Conservation (phyloP, 1,284 basidiomycete genomes). For the Filobasidium uniguttulatum region DNA sequence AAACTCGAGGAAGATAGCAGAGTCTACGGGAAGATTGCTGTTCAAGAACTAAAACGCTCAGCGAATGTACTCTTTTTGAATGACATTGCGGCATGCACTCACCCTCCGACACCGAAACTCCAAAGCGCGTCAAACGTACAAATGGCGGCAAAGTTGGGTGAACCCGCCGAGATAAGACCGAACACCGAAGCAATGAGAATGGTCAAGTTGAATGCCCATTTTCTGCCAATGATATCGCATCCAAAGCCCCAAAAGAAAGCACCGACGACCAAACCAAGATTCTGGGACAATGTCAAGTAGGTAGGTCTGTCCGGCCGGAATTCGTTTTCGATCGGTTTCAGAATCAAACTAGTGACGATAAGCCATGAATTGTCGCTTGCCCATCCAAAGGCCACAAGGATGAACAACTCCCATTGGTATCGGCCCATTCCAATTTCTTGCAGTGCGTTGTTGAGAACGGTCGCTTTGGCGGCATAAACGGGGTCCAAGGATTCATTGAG, state of each 20-base stretch:
- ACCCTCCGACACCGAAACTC: constrained; percentile 47
- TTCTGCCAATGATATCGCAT: constrained; percentile 39
- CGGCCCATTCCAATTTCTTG: constrained; percentile 46
- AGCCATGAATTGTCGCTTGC: constrained; percentile 38
- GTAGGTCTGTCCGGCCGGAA: constrained; percentile 19
- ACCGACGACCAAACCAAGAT: constrained; percentile 39
- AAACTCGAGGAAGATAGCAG: constrained; percentile 47
- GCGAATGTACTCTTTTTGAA: constrained; percentile 16
- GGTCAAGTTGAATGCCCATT: constrained; percentile 48
- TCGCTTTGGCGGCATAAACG: constrained; percentile 25
- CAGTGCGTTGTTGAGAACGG: constrained; percentile 25
- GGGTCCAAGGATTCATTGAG: no score
- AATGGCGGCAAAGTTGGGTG: constrained; percentile 44
- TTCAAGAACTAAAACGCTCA: background rate
- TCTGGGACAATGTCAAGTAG: constrained; percentile 22
- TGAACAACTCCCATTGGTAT: constrained; percentile 49
- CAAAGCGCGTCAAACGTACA: constrained; percentile 40
- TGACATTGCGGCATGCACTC: constrained; percentile 39
- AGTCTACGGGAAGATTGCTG: constrained; percentile 42
- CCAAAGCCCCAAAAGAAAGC: constrained; percentile 44
- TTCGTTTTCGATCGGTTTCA: constrained; percentile 42
- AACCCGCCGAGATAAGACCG: constrained; percentile 46
- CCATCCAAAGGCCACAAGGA: constrained; percentile 41
- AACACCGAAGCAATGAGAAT: constrained; percentile 49
- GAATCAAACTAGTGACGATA: constrained; percentile 30